Evolutionary conservation across 257 asterid species (phyloP), one percentile per base, ranked within the genome.

Genomic region (Solanum commersonii): DNA sequence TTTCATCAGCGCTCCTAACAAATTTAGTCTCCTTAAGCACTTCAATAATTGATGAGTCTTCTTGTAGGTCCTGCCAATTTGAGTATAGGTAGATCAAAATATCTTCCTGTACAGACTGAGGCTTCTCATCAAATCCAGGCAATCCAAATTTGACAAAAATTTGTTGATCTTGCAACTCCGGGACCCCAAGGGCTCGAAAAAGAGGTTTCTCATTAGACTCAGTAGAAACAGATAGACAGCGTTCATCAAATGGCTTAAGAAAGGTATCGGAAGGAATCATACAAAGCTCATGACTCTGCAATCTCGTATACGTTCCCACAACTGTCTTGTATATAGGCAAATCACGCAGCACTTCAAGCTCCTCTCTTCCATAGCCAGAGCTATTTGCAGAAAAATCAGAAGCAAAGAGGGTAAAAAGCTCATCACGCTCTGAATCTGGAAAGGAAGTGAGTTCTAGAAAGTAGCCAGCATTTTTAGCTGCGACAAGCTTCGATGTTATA

Each of bases 261-360:
- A 96, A 96, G 87, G 98, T 95, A 91, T 89, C 93, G 87, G 99
- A 94, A 90, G 99, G 88, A 89, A 94, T 88, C 92, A 96, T 92
- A 93, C 98, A 96, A 74, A 95, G 89, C 89, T 94, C 96, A 88
- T 89, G 94, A 73, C 85, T 87, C 84, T 87, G 94, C 93, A 96
- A 90, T 88, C 73, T 92, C 25, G 95, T 95, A 89, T 94, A 94
- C 23, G 98, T 93, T 76, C 98, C 99, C 31, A 84, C 88, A 90
- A 93, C 94, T 86, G 99, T 95, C 90, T 87, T 95, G 88, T 94
- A 96, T 76, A 95, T 96, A 77, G 99, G 99, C 88, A 96, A 98
- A 91, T 90, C 94, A 71, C 93, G 95, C 81, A 96, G 88, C 86
- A 94, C 94, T 86, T 94, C 98, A 89, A 95, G 96, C 90, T 95